phyloP scores from a whole-genome alignment of 75 land plant genomes.

The Larix kaempferi region DNA sequence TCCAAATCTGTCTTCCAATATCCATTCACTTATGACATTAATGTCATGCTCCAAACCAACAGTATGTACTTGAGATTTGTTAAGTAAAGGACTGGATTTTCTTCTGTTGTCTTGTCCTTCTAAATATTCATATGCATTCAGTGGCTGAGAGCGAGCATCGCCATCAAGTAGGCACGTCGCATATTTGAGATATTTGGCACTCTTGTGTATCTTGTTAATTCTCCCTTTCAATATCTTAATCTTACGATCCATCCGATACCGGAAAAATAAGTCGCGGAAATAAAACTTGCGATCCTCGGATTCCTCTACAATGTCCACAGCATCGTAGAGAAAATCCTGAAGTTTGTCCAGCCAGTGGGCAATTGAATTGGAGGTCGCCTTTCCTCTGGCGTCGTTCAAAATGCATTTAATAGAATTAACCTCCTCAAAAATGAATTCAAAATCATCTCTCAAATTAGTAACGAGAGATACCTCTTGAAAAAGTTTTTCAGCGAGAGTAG shows the following conservation, averaged over 20 bases:
- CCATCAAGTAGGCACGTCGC: not conserved
- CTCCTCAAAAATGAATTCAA: not conserved
- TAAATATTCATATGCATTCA: not conserved
- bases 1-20: not conserved
- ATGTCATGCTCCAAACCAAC: not conserved
- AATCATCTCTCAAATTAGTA: not conserved
- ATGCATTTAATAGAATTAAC: constrained; percentile 4
- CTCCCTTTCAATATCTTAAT: not conserved
- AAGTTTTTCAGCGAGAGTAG: not conserved
- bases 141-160: not conserved
- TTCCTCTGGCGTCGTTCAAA: not conserved
- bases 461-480: not conserved
- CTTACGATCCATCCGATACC: not conserved
- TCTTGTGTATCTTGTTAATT: not conserved
- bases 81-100: not conserved
- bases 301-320: not conserved
- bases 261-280: not conserved
- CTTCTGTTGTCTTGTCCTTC: not conserved
- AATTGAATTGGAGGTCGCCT: not conserved
- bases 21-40: not conserved
- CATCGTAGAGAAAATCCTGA: not conserved
- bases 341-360: not conserved
- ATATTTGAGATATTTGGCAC: not conserved
- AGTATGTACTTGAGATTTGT: not conserved
- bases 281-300: too few relatives aligned